phyloP scores from a whole-genome alignment of 495 filamentous ascomycete genomes.

The Mycothermus thermophilus region DNA sequence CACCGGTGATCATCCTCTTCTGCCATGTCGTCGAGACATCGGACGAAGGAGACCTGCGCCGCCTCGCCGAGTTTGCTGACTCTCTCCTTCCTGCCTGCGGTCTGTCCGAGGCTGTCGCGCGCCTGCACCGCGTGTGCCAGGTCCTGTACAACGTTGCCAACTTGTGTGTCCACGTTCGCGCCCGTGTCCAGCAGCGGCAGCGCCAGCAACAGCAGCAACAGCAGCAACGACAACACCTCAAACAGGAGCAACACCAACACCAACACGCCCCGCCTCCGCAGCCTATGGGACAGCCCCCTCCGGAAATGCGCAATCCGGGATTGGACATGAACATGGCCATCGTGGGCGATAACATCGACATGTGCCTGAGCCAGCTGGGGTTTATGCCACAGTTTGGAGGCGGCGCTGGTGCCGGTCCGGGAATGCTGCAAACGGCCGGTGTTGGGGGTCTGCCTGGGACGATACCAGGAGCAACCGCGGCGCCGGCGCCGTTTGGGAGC shows the following conservation, averaged over 20 bases:
- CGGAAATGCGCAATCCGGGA: too few relatives aligned
- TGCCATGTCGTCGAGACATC: constrained; percentile 49
- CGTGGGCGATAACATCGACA: constrained; percentile 48
- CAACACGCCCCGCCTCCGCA: neutral
- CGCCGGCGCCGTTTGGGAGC: constrained; percentile 4
- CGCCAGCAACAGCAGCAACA: neutral
- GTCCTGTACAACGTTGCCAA: constrained; percentile 48
- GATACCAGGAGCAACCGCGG: constrained; percentile 2
- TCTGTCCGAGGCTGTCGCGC: constrained; percentile 42
- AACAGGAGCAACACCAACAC: neutral
- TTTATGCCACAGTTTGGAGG: constrained; percentile 34
- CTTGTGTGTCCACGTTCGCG: constrained; percentile 47
- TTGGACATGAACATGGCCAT: constrained; percentile 29
- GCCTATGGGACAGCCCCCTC: neutral
- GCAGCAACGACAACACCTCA: constrained; percentile 14
- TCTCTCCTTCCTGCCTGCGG: constrained; percentile 39
- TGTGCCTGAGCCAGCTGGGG: constrained; percentile 49
- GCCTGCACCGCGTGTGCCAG: constrained; percentile 46
- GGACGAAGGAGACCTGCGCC: constrained; percentile 32
- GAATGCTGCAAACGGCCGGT: constrained; percentile 5
- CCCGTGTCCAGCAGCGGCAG: constrained; percentile 25
- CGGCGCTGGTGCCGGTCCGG: neutral
- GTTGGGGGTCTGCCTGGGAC: too few relatives aligned
- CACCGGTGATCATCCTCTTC: constrained; percentile 57
- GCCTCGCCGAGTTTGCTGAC: constrained; percentile 42